Percentiles rank a stretch among this genome's conserved stretches.
Evolutionary conservation across 2,329 filamentous ascomycete species (phyloP).

Genomic region (Aspergillus terreus): DNA sequence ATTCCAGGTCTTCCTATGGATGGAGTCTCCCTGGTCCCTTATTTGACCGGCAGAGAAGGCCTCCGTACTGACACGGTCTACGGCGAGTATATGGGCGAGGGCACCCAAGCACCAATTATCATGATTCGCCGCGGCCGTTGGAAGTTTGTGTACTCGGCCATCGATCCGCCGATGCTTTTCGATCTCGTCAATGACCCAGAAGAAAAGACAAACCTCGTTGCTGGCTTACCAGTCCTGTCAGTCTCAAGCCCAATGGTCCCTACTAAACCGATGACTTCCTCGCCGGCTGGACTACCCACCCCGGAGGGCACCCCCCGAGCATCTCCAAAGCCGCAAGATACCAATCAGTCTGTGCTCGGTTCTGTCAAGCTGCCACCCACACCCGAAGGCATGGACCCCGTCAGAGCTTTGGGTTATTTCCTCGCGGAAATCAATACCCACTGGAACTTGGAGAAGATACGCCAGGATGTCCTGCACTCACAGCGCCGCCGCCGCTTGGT

Average conservation of each 20-base stretch:
- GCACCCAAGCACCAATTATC: constrained; percentile 81
- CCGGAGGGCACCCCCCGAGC: constrained; percentile 29
- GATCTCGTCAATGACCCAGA: constrained; percentile 71
- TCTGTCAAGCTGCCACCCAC: constrained; percentile 38
- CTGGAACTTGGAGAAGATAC: constrained; percentile 80
- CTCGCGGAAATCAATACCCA: constrained; percentile 66
- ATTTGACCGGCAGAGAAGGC: constrained; percentile 58
- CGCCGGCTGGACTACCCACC: constrained; percentile 27
- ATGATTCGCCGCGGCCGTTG: constrained; percentile 88
- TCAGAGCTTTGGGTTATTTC: constrained; percentile 60
- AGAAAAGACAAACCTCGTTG: constrained; percentile 67
- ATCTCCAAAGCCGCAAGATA: constrained; percentile 21
- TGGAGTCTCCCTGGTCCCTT: constrained; percentile 75
- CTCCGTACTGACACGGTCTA: constrained; percentile 75
- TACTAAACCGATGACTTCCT: constrained; percentile 37
- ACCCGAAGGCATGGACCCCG: constrained; percentile 30
- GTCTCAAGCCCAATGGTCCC: too few species aligned
- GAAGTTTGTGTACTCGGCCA: constrained; percentile 87
- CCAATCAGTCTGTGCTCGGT: constrained; percentile 31
- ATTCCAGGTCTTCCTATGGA: constrained; percentile 74
- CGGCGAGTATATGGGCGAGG: constrained; percentile 92
- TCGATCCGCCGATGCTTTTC: constrained; percentile 79
- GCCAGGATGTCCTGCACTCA: constrained; percentile 66
- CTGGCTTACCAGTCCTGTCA: constrained; percentile 25
- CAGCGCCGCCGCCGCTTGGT: constrained; percentile 77